These are phyloP conservation scores for Suillus decipiens DNA, from an alignment of 768 basidiomycete species.

Conservation along the genomic window DNA sequence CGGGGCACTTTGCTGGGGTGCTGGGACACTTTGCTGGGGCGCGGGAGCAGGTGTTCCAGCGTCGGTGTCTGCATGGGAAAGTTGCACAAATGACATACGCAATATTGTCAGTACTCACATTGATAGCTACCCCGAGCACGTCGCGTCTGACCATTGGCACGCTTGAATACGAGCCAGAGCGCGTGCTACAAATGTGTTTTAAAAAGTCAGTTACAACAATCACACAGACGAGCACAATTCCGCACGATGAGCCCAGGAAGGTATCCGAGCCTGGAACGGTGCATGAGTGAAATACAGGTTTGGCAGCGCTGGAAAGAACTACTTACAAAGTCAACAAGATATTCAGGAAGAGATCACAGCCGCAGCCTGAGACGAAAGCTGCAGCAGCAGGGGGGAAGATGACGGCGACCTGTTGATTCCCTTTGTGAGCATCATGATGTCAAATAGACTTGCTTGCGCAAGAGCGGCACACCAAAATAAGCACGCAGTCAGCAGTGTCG, in stretches of 20 bases:
- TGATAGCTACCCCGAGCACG: constrained; percentile 69
- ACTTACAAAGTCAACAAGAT: constrained; percentile 75
- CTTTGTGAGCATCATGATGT: not conserved
- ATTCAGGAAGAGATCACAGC: constrained; percentile 82
- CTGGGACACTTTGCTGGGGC: not conserved
- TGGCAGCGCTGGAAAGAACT: not conserved
- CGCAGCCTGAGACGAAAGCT: constrained; percentile 74
- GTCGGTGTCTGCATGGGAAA: constrained; percentile 23
- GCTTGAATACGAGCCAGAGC: constrained; percentile 84
- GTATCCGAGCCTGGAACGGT: constrained; percentile 60
- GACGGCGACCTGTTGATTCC: constrained; percentile 58
- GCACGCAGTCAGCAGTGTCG: not conserved
- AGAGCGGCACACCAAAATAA: not conserved
- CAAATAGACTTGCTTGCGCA: not conserved
- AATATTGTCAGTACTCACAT: constrained; percentile 48
- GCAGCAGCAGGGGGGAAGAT: constrained; percentile 81
- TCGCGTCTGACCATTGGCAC: constrained; percentile 75
- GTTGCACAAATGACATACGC: not conserved
- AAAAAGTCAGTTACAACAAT: not conserved
- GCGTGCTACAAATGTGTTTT: constrained; percentile 55
- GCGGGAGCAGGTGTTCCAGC: constrained; percentile 26
- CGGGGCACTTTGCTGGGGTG: not conserved
- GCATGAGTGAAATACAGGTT: not conserved
- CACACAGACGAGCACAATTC: not conserved
- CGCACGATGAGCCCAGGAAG: constrained; percentile 61